Conservation (phyloP, 2,329 filamentous ascomycete genomes). For the Chrysoporthe deuterocubensis region DNA sequence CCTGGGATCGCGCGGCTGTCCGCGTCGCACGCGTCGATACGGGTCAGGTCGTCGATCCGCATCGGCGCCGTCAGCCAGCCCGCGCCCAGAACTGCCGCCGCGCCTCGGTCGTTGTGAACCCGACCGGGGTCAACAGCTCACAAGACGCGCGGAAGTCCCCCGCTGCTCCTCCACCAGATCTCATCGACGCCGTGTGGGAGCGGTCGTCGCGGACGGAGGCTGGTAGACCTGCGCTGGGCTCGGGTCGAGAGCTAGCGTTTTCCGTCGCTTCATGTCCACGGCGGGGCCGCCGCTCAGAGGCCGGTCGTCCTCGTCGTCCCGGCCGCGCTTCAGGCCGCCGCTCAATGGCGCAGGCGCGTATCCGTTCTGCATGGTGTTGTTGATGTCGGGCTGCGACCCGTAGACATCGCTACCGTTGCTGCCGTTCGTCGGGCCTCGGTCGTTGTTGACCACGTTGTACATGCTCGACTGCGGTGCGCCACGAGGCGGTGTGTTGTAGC, state of each 20-base stretch:
- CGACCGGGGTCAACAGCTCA: slow-evolving; percentile 17
- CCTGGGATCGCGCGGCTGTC: background rate
- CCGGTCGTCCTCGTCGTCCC: slow-evolving; percentile 50
- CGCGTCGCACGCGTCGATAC: slow-evolving; percentile 14
- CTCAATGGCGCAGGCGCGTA: slow-evolving; percentile 71
- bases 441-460: slow-evolving; percentile 88
- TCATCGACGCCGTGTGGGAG: slow-evolving; percentile 30
- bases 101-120: slow-evolving; percentile 26
- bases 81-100: slow-evolving; percentile 25
- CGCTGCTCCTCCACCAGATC: background rate
- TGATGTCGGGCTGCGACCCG: slow-evolving; percentile 65
- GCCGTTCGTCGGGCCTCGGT: slow-evolving; percentile 70
- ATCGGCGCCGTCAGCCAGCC: slow-evolving; percentile 27
- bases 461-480: slow-evolving; percentile 74
- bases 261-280: slow-evolving; percentile 43
- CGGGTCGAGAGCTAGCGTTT: slow-evolving; percentile 38
- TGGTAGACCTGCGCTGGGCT: slow-evolving; percentile 40
- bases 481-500: slow-evolving; percentile 81
- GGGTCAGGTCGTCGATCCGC: slow-evolving; percentile 21
- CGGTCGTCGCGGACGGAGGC: slow-evolving; percentile 35
- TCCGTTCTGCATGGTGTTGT: slow-evolving; percentile 59
- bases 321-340: slow-evolving; percentile 44
- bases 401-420: slow-evolving; percentile 71
- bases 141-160: slow-evolving; percentile 5
- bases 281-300: slow-evolving; percentile 35